Conservation (phyloP, 176 grass and related monocot species). For the Cenchrus purpureus region DNA sequence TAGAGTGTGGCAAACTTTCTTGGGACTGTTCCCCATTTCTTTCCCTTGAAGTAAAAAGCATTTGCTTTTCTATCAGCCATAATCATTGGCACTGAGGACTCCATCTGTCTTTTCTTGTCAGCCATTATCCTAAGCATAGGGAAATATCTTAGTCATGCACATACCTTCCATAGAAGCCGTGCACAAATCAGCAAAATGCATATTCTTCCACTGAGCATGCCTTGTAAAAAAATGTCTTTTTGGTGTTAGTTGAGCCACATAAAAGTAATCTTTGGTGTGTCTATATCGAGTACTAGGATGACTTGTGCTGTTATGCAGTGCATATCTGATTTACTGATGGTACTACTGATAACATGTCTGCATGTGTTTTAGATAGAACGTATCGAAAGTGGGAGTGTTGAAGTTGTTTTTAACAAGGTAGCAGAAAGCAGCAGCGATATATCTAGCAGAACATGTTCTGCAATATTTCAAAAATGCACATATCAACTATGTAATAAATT, state of each 20-base stretch:
- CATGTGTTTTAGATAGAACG: neutral
- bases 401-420: neutral
- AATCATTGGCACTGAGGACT: conserved; percentile 35
- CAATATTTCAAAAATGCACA: neutral
- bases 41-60: conserved; percentile 40
- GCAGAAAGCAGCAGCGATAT: neutral
- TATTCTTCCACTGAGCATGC: conserved; percentile 7
- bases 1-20: neutral
- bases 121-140: neutral
- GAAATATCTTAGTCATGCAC: conserved; percentile 35
- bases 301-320: neutral
- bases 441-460: neutral
- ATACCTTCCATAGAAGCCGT: neutral
- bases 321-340: conserved; percentile 5
- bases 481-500: neutral
- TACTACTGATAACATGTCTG: neutral
- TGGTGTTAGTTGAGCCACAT: neutral
- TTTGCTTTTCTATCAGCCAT: conserved; percentile 42
- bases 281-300: neutral
- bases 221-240: neutral
- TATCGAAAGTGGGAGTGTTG: neutral
- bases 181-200: neutral
- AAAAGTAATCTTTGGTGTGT: conserved; percentile 4
- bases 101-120: conserved; percentile 32
- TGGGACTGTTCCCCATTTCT: conserved; percentile 6